Base-by-base conservation (phyloP, 768 basidiomycete genomes). In the Saitozyma sp. region DNA sequence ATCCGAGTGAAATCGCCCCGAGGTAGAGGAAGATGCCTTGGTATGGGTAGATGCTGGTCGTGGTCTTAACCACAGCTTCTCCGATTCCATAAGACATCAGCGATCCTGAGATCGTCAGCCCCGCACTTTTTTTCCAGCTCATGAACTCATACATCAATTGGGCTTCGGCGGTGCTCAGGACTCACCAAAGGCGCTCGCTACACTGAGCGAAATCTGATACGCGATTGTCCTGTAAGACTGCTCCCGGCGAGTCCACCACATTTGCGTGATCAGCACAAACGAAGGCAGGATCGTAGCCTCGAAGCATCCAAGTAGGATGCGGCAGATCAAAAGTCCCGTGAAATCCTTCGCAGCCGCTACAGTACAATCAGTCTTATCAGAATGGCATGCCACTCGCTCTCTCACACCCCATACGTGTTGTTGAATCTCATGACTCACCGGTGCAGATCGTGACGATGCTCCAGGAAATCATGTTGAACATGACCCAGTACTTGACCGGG, bases 241-340 rank as follows among this genome's bases (percentile, higher is more conserved):
- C 55, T 62, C 61, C 37, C 72, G 58, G 58, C 73, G 63, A 11
- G 54, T 54, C 64, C 67, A 74, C 73, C 73, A 74, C 73, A 74
- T 74, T 50, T 71, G 82, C 82, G 82, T 84, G 55, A 84, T 67
- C 29, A 73, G 48, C 55, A 84, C 82, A 70, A 84, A 84, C 52
- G 80, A 81, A 6, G 83, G 83, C 42, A 83, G 80, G 37, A 84
- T 82, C 3, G 82, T 82, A 20, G 83, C 82, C 60, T 83, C 82
- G 59, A 83, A 83, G 6, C 38, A 13, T 61, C 84, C 83, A 59
- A 84, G 59, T n/a, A 67, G 51, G 29, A 65, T 51, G 20, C 63
- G 63, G 53, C 56, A 57, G 39, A 65, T 54, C 17, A 68, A 37
- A 9, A 68, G 54, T 14, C 67, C 67, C 0, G 63, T 58, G 43